phyloP scores from a whole-genome alignment of 306 rosid species.

The Vigna radiata region DNA sequence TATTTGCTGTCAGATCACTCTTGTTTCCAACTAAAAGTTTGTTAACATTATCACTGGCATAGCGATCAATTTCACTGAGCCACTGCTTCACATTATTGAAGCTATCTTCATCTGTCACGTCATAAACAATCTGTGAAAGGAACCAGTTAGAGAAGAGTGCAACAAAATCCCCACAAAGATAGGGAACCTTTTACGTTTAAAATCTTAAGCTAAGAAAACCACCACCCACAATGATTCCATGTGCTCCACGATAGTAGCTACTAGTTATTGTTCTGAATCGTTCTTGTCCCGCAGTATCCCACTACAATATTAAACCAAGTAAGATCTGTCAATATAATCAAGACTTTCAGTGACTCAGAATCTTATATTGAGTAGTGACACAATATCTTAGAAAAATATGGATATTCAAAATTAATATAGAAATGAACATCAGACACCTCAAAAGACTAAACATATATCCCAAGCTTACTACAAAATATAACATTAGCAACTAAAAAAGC shows the following conservation, averaged over 20 bases:
- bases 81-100: constrained; percentile 68
- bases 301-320: constrained; percentile 48
- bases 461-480: constrained; percentile 27
- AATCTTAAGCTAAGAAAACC: constrained; percentile 26
- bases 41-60: constrained; percentile 66
- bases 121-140: constrained; percentile 60
- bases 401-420: constrained; percentile 1
- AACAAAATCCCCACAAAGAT: constrained; percentile 15
- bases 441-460: constrained; percentile 21
- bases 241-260: constrained; percentile 69
- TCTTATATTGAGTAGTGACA: constrained; percentile 20
- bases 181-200: constrained; percentile 19
- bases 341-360: constrained; percentile 4
- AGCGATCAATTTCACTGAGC: constrained; percentile 69
- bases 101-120: constrained; percentile 65
- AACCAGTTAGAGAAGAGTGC: constrained; percentile 32
- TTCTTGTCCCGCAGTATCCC: constrained; percentile 73
- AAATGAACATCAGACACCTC: constrained; percentile 20
- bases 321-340: constrained; percentile 33
- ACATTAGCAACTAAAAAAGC: constrained; percentile 20
- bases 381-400: neutral
- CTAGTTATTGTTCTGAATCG: constrained; percentile 67
- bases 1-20: constrained; percentile 61
- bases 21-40: constrained; percentile 69
- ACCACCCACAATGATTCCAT: constrained; percentile 65